Conservation (phyloP, 306 rosid species). For the Castanospermum australe region DNA sequence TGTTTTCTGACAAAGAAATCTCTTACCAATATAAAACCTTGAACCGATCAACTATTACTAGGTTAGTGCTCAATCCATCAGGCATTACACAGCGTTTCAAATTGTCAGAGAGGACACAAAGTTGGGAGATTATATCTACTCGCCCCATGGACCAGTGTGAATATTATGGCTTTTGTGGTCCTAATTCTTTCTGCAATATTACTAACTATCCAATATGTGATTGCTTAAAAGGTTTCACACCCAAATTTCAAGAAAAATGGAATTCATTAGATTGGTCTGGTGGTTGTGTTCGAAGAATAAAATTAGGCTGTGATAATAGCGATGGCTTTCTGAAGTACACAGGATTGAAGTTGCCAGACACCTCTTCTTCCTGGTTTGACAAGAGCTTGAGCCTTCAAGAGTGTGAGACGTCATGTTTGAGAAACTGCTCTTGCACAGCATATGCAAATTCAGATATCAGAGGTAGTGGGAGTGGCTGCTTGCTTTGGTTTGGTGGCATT, state of each 20-base stretch:
- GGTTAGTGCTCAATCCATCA: not conserved
- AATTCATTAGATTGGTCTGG: not conserved
- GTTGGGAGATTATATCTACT: not conserved
- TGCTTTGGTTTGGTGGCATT: slow-evolving; percentile 36
- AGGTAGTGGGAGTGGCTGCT: slow-evolving; percentile 32
- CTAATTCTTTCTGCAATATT: not conserved
- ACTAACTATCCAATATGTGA: not conserved
- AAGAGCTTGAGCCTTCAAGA: slow-evolving; percentile 15
- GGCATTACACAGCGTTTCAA: not conserved
- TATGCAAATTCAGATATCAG: slow-evolving; percentile 19
- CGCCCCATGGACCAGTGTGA: not conserved
- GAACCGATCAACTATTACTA: too few relatives aligned
- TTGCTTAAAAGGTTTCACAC: slow-evolving; percentile 18
- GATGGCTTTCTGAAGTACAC: not conserved
- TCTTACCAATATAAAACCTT: too few relatives aligned
- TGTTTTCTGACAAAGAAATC: too few relatives aligned
- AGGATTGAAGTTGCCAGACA: slow-evolving; percentile 19
- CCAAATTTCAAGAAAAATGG: slow-evolving; percentile 22
- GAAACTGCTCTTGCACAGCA: slow-evolving; percentile 27
- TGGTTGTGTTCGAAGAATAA: slow-evolving; percentile 6
- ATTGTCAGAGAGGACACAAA: not conserved
- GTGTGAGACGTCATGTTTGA: slow-evolving; percentile 25
- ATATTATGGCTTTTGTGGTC: slow-evolving; percentile 1
- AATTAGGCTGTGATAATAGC: not conserved
- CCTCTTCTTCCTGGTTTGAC: slow-evolving; percentile 17